Conservation (phyloP, 2,329 filamentous ascomycete genomes). For the Neurospora sp. region DNA sequence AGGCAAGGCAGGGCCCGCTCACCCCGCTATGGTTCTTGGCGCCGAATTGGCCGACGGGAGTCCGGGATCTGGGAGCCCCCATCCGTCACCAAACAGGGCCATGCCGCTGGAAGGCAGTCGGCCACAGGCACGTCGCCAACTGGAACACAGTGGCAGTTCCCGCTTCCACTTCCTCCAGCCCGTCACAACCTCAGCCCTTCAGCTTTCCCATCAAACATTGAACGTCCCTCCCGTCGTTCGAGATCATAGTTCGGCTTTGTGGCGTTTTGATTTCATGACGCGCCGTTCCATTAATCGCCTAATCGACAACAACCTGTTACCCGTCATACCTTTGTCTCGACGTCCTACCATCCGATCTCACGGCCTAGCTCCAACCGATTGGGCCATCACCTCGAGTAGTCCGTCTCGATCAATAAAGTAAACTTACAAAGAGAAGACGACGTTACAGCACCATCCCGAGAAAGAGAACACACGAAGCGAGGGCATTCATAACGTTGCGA, state of each 20-base stretch:
- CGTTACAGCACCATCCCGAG: neutral
- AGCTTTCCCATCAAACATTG: neutral
- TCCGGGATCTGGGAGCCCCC: neutral
- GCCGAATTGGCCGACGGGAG: neutral
- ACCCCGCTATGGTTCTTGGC: neutral
- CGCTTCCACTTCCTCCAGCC: neutral
- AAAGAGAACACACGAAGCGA: neutral
- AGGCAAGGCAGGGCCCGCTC: neutral
- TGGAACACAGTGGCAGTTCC: constrained; percentile 9
- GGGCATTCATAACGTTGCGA: neutral
- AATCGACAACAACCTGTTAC: neutral
- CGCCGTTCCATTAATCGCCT: neutral
- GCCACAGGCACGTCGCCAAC: neutral
- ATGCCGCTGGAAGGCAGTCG: neutral
- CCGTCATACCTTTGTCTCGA: neutral
- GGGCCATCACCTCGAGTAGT: neutral
- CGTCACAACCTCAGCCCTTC: neutral
- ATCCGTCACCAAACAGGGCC: neutral
- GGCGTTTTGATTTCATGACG: neutral
- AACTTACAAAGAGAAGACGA: neutral
- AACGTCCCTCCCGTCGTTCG: neutral
- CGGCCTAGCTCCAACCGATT: neutral
- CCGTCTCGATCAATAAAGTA: neutral
- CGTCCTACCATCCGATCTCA: neutral
- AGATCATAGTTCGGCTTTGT: neutral